These are phyloP conservation scores for Phytophthora palmivora DNA, from an alignment of 352 stramenopile genomes.

Conservation along the genomic window DNA sequence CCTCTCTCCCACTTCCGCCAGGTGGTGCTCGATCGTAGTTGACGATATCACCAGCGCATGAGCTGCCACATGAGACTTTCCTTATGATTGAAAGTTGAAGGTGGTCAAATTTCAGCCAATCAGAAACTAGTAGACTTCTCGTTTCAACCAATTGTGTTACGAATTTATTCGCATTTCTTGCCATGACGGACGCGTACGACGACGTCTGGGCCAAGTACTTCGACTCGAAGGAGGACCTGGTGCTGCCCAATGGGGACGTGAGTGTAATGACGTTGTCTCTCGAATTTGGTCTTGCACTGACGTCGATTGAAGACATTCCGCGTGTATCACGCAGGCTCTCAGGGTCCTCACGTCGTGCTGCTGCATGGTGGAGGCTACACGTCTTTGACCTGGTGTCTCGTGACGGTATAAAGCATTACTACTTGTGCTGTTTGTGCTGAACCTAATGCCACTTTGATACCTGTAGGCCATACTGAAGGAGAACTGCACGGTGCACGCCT, in stretches of 20 bases:
- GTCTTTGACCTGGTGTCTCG: slow-evolving; percentile 87
- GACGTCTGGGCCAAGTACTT: slow-evolving; percentile 78
- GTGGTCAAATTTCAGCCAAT: not conserved
- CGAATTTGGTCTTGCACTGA: not conserved
- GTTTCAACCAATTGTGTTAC: slow-evolving; percentile 9
- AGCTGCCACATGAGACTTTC: slow-evolving; percentile 2
- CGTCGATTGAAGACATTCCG: slow-evolving; percentile 66
- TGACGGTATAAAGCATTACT: slow-evolving; percentile 47
- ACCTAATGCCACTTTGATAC: not conserved
- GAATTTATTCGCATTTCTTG: not conserved
- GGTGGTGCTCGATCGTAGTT: slow-evolving; percentile 11
- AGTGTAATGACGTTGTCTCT: slow-evolving; percentile 4
- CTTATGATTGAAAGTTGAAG: slow-evolving; percentile 6
- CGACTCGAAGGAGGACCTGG: slow-evolving; percentile 70
- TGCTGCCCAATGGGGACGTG: slow-evolving; percentile 72
- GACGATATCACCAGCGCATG: slow-evolving; percentile 1
- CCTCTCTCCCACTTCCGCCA: slow-evolving; percentile 26
- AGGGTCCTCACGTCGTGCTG: slow-evolving; percentile 79
- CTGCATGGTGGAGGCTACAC: slow-evolving; percentile 89
- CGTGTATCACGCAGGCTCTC: slow-evolving; percentile 73
- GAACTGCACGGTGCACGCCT: slow-evolving; percentile 78
- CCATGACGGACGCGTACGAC: slow-evolving; percentile 33
- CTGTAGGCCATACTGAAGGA: slow-evolving; percentile 76
- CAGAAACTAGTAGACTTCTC: not conserved
- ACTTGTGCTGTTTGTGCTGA: not conserved